Percentiles rank a stretch among this genome's conserved stretches.
Conservation (phyloP, 768 basidiomycete genomes). For the Galerina marginata region DNA sequence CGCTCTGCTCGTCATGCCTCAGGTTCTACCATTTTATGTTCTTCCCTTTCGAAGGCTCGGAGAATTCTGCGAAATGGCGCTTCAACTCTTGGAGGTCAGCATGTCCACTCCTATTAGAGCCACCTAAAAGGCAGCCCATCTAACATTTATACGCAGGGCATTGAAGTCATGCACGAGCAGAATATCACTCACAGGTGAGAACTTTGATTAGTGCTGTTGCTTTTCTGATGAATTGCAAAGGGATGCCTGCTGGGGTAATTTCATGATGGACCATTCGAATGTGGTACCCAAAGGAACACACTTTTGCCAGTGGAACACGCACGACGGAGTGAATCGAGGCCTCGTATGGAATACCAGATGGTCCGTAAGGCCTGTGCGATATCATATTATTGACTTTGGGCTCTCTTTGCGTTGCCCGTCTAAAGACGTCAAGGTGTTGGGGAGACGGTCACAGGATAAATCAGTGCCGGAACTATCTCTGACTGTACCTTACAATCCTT, state of each 20-base stretch:
- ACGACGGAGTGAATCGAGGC: background rate
- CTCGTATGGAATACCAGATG: slow-evolving; percentile 6
- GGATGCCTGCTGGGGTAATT: slow-evolving; percentile 25
- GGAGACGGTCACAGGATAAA: background rate
- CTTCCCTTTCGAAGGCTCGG: slow-evolving; percentile 29
- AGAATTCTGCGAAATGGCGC: slow-evolving; percentile 27
- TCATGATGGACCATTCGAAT: slow-evolving; percentile 23
- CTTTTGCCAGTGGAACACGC: slow-evolving; percentile 6
- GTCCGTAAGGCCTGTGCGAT: background rate
- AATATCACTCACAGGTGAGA: slow-evolving; percentile 7
- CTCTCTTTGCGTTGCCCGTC: background rate
- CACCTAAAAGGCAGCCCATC: too few relatives aligned
- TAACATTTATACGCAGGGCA: too few relatives aligned
- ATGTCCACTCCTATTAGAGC: background rate
- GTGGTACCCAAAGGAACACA: slow-evolving; percentile 22
- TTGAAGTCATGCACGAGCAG: slow-evolving; percentile 7
- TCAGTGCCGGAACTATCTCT: slow-evolving; percentile 5
- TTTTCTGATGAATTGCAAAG: slow-evolving; percentile 9
- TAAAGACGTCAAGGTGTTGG: background rate
- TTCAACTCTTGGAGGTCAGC: slow-evolving; percentile 25
- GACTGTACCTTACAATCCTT: background rate
- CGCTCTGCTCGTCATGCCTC: slow-evolving; percentile 28
- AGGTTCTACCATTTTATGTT: slow-evolving; percentile 13
- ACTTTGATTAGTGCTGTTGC: background rate
- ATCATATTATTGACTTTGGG: slow-evolving; percentile 12